These are phyloP conservation scores for Podospora pseudocomata DNA, from an alignment of 495 filamentous ascomycete species.

Conservation along the genomic window DNA sequence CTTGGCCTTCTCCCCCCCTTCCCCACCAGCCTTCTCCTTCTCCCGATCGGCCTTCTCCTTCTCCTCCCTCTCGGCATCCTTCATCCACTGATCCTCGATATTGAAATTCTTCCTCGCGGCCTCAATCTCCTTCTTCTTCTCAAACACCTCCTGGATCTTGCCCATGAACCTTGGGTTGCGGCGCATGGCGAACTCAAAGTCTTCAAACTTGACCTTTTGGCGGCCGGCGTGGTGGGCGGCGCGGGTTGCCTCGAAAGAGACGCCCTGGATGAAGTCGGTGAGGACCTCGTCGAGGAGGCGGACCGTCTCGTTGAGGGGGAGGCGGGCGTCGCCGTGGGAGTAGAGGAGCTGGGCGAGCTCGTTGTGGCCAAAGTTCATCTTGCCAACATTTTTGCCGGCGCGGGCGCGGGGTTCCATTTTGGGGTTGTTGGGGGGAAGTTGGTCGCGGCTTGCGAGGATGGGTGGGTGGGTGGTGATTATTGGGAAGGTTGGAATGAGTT, in stretches of 20 bases:
- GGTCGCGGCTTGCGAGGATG: background rate
- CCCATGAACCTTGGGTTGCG: conserved; percentile 81
- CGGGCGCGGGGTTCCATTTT: conserved; percentile 71
- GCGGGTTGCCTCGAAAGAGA: conserved; percentile 82
- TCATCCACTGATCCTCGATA: conserved; percentile 42
- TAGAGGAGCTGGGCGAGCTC: conserved; percentile 79
- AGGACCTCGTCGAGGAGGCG: conserved; percentile 89
- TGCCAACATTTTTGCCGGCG: conserved; percentile 78
- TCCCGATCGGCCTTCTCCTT: conserved; percentile 32
- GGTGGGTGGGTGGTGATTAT: background rate
- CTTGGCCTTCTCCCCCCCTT: background rate
- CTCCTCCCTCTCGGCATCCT: conserved; percentile 42
- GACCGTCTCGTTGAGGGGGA: conserved; percentile 76
- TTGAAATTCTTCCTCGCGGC: conserved; percentile 65
- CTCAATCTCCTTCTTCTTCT: conserved; percentile 75
- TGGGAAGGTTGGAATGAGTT: background rate
- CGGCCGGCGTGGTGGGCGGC: conserved; percentile 77
- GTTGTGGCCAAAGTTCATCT: conserved; percentile 74
- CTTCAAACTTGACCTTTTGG: conserved; percentile 95
- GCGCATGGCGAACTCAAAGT: conserved; percentile 90
- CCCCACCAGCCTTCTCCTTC: conserved; percentile 10
- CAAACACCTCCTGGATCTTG: conserved; percentile 80
- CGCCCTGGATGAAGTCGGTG: conserved; percentile 83
- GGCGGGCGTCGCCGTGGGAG: conserved; percentile 72
- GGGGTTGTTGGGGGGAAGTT: background rate